These are phyloP conservation scores for Marasmius tenuissimus DNA, from an alignment of 1,284 basidiomycete species.

Conservation along the genomic window DNA sequence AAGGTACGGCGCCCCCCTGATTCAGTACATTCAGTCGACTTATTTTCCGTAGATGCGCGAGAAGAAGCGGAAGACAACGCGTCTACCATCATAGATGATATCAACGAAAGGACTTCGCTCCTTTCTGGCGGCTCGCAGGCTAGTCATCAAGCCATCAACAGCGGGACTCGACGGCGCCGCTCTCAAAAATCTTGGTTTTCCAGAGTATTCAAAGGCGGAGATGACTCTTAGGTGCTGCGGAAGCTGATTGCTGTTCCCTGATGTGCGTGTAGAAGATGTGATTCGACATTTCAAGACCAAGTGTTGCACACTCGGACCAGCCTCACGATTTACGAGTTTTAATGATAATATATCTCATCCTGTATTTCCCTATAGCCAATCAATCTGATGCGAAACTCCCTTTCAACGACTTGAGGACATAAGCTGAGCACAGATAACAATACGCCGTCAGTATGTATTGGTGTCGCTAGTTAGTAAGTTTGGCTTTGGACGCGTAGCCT, in stretches of 20 bases:
- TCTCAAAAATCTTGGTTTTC: conserved; percentile 43
- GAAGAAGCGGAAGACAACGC: conserved; percentile 72
- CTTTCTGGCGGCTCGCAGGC: conserved; percentile 40
- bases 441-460: too few species aligned
- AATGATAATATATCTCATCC: too few species aligned
- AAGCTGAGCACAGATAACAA: too few species aligned
- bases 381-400: too few species aligned
- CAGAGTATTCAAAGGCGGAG: conserved; percentile 50
- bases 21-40: conserved; percentile 1
- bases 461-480: too few species aligned
- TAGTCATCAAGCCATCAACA: conserved; percentile 33
- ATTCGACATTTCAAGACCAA: too few species aligned
- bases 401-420: too few species aligned
- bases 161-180: conserved; percentile 20
- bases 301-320: too few species aligned
- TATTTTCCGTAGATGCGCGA: conserved; percentile 42
- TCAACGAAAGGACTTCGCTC: conserved; percentile 56
- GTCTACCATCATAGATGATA: conserved; percentile 32
- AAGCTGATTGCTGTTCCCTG: too few species aligned
- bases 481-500: neutral
- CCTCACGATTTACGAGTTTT: too few species aligned
- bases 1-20: conserved; percentile 47
- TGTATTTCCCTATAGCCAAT: too few species aligned
- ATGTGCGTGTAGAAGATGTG: too few species aligned
- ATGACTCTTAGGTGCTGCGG: conserved; percentile 27